Evolutionary conservation across 2,329 filamentous ascomycete species (phyloP).

Genomic region (Botryotinia calthae): DNA sequence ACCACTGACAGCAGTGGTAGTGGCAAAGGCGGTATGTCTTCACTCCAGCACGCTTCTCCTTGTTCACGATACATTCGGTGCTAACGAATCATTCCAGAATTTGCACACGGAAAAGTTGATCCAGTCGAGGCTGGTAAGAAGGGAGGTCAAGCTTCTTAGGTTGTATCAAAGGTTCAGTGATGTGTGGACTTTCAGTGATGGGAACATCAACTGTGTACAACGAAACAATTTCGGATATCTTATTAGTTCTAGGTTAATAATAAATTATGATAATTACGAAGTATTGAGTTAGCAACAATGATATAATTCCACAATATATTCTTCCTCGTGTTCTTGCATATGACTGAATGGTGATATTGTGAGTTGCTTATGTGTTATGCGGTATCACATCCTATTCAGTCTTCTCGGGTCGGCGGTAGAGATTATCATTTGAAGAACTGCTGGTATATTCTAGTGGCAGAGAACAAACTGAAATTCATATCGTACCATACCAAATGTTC

Average conservation of each 20-base stretch:
- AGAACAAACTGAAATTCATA: not conserved
- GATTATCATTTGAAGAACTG: not conserved
- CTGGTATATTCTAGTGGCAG: not conserved
- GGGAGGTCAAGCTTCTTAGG: constrained; percentile 36
- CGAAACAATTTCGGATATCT: not conserved
- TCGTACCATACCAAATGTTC: not conserved
- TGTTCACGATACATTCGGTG: not conserved
- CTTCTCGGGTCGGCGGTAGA: too few species aligned
- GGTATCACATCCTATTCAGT: not conserved
- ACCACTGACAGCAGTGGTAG: not conserved
- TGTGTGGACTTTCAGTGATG: not conserved
- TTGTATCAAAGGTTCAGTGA: not conserved
- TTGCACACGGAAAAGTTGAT: constrained; percentile 44
- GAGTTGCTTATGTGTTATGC: not conserved
- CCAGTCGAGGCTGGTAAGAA: constrained; percentile 43
- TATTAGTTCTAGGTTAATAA: not conserved
- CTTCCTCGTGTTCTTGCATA: not conserved
- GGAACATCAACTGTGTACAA: not conserved
- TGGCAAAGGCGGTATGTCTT: constrained; percentile 1
- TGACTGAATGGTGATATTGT: not conserved
- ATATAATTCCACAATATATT: not conserved
- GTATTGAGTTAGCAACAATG: not conserved
- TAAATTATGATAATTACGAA: not conserved
- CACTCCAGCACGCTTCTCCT: not conserved
- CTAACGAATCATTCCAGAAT: constrained; percentile 32